Conservation (phyloP, 2,329 filamentous ascomycete species). For the Alternaria gansuensis region DNA sequence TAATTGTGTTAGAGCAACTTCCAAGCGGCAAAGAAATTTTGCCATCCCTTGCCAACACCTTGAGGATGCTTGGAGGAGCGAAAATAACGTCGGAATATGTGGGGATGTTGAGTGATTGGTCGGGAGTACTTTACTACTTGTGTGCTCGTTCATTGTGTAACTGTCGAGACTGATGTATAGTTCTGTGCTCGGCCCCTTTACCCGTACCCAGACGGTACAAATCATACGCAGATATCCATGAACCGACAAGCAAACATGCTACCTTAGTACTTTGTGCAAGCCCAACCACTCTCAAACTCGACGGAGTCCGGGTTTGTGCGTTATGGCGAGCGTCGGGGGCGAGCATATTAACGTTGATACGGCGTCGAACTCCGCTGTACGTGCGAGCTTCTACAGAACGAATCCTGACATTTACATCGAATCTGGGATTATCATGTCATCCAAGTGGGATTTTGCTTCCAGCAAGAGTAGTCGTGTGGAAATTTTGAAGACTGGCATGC, state of each 20-base stretch:
- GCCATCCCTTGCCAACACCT: background rate
- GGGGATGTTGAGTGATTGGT: background rate
- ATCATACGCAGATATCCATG: conserved; percentile 3
- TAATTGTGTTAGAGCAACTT: background rate
- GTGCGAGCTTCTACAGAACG: background rate
- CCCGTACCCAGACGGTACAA: conserved; percentile 5
- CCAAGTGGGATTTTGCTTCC: background rate
- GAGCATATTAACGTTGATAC: conserved; percentile 12
- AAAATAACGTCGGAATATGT: background rate
- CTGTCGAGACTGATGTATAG: background rate
- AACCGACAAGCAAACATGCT: background rate
- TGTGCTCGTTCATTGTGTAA: background rate
- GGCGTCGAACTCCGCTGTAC: background rate
- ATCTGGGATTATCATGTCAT: background rate
- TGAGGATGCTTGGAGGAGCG: background rate
- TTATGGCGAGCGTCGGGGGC: background rate
- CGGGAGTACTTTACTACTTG: background rate
- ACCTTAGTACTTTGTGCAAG: background rate
- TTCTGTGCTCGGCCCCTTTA: background rate
- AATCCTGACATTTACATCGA: background rate
- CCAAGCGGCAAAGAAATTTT: background rate
- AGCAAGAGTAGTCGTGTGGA: background rate
- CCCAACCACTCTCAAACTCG: background rate
- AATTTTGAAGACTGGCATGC: background rate
- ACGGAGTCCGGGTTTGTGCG: background rate